Conservation (phyloP, 768 basidiomycete species). For the Pleurotus pulmonarius region DNA sequence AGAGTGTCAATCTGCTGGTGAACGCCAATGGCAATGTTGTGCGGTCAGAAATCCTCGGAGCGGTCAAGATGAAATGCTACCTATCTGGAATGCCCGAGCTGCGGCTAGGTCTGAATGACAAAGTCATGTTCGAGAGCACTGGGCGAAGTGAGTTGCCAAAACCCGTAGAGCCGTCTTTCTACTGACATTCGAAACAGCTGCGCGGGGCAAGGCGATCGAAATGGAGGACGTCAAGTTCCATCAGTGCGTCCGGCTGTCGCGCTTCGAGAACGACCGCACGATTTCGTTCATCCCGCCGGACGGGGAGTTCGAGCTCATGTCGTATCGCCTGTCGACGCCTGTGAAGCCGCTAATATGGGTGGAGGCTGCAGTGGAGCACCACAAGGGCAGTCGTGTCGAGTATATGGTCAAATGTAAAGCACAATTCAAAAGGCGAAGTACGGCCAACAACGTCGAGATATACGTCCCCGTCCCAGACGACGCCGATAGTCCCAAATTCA, state of each 20-base stretch:
- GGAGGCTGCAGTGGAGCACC: constrained; percentile 93
- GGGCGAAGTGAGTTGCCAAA: constrained; percentile 70
- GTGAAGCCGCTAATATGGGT: constrained; percentile 98
- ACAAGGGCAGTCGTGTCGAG: constrained; percentile 89
- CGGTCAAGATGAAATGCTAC: constrained; percentile 99
- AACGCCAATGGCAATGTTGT: constrained; percentile 97
- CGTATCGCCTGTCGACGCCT: constrained; percentile 91
- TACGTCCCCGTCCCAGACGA: constrained; percentile 99
- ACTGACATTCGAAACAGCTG: constrained; percentile 41
- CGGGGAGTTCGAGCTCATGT: constrained; percentile 98
- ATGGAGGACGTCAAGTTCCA: constrained; percentile 99
- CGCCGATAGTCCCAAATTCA: constrained; percentile 95
- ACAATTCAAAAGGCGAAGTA: constrained; percentile 95
- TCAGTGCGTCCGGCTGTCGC: constrained; percentile 94
- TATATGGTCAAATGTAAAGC: constrained; percentile 96
- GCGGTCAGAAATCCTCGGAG: constrained; percentile 95
- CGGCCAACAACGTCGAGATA: constrained; percentile 98
- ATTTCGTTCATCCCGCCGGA: constrained; percentile 99
- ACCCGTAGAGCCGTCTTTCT: neutral
- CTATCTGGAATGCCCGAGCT: constrained; percentile 99
- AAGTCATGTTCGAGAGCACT: constrained; percentile 99
- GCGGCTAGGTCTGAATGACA: constrained; percentile 93
- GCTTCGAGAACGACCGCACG: constrained; percentile 98
- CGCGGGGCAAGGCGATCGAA: constrained; percentile 96
- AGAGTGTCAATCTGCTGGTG: constrained; percentile 94